These are phyloP conservation scores for Pseudogymnoascus sp. DNA, from an alignment of 2,329 filamentous ascomycete species.

Conservation along the genomic window DNA sequence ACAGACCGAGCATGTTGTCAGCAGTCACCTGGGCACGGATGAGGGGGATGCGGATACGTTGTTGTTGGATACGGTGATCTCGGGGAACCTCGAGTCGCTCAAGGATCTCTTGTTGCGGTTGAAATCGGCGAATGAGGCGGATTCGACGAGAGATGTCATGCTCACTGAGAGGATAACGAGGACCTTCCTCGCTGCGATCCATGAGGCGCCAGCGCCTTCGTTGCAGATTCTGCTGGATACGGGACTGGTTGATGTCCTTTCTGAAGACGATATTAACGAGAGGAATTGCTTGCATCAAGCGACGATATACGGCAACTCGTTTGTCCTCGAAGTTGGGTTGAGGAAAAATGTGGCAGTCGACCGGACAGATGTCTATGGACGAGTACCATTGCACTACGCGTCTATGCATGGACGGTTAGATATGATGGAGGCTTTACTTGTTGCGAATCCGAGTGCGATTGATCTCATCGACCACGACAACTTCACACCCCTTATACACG, in stretches of 20 bases:
- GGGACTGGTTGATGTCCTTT: slow-evolving; percentile 76
- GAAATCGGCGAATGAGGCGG: slow-evolving; percentile 43
- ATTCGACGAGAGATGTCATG: slow-evolving; percentile 47
- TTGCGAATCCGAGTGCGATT: slow-evolving; percentile 63
- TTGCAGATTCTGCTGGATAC: slow-evolving; percentile 71
- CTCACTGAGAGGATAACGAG: slow-evolving; percentile 71
- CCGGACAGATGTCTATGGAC: slow-evolving; percentile 83
- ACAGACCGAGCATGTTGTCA: slow-evolving; percentile 52
- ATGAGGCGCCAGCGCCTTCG: slow-evolving; percentile 71
- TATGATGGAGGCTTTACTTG: slow-evolving; percentile 67
- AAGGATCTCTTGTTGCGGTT: slow-evolving; percentile 74
- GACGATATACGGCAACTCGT: slow-evolving; percentile 81
- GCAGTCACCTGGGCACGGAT: slow-evolving; percentile 63
- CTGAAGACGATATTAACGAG: slow-evolving; percentile 96
- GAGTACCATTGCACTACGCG: slow-evolving; percentile 89
- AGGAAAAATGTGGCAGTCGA: slow-evolving; percentile 65
- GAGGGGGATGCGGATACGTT: slow-evolving; percentile 86
- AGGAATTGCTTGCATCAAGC: slow-evolving; percentile 93
- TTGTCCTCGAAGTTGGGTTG: slow-evolving; percentile 71
- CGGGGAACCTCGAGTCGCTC: slow-evolving; percentile 68
- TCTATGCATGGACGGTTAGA: slow-evolving; percentile 87
- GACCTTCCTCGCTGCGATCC: slow-evolving; percentile 82
- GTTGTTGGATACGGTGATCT: slow-evolving; percentile 76
- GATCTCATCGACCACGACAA: slow-evolving; percentile 92
- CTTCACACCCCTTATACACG: slow-evolving; percentile 91